Evolutionary conservation across 176 grass and related monocot genomes (phyloP).

Genomic region (Triticum monococcum): DNA sequence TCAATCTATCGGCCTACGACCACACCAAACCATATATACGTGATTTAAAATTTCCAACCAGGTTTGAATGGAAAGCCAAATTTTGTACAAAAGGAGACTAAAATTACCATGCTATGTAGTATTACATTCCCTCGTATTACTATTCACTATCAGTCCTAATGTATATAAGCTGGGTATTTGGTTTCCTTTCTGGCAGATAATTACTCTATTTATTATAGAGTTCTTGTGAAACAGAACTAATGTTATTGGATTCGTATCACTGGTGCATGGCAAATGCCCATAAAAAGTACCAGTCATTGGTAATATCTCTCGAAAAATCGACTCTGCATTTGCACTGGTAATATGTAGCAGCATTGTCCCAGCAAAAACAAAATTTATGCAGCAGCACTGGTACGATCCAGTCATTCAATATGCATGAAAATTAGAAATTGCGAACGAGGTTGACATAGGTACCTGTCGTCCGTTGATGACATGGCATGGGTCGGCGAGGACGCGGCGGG

Average conservation of each 20-base stretch:
- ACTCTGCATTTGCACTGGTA: neutral
- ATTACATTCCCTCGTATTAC: neutral
- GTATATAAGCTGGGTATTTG: neutral
- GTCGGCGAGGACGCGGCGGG: neutral
- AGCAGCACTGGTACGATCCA: neutral
- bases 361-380: no score
- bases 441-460: neutral
- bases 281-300: no score
- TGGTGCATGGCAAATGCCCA: no score
- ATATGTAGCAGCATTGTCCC: neutral
- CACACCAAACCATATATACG: neutral
- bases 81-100: no score
- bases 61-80: neutral
- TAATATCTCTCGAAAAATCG: neutral
- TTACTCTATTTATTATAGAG: neutral
- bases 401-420: neutral
- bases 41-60: neutral
- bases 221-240: neutral
- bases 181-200: neutral
- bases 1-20: neutral
- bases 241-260: neutral
- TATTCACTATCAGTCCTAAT: neutral
- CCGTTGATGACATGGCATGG: neutral
- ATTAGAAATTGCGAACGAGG: neutral
- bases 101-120: no score